These are phyloP conservation scores for Vigna nakashimae DNA, from an alignment of 306 rosid genomes.

Conservation along the genomic window DNA sequence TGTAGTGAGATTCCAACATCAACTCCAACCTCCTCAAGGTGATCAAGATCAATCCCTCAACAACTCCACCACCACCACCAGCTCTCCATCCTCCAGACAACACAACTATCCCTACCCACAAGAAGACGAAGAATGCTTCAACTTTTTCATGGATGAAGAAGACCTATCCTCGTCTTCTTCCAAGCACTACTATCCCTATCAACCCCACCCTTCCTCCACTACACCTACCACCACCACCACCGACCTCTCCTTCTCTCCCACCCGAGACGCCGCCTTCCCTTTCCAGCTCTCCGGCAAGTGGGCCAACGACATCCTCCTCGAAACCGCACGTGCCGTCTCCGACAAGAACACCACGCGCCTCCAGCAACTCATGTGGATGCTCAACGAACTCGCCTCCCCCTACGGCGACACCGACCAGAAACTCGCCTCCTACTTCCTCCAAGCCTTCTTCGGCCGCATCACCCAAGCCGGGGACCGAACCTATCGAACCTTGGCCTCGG, in stretches of 20 bases:
- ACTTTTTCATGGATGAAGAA: constrained; percentile 97
- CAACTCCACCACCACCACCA: constrained; percentile 77
- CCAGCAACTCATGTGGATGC: constrained; percentile 96
- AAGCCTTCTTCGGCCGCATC: constrained; percentile 78
- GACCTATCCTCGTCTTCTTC: constrained; percentile 92
- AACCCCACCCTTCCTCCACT: constrained; percentile 45
- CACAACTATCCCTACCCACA: constrained; percentile 47
- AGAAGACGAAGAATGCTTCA: constrained; percentile 93
- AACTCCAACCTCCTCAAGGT: too few relatives aligned
- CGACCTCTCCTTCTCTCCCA: constrained; percentile 49
- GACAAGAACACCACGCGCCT: constrained; percentile 67
- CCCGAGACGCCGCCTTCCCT: constrained; percentile 1
- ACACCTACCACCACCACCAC: constrained; percentile 5
- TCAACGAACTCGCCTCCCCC: constrained; percentile 86
- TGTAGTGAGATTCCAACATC: constrained; percentile 63
- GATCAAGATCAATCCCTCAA: constrained; percentile 52
- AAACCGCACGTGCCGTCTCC: constrained; percentile 76
- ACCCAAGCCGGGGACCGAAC: constrained; percentile 80
- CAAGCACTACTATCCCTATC: constrained; percentile 61
- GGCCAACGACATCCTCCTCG: constrained; percentile 69
- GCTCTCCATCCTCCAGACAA: constrained; percentile 70
- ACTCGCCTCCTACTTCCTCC: constrained; percentile 79
- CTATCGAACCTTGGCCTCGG: constrained; percentile 63
- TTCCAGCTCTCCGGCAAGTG: constrained; percentile 73
- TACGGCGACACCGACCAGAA: constrained; percentile 90